A percentile compares a stretch with the other conserved stretches of the same genome.
Conservation (phyloP, 495 filamentous ascomycete species). For the Daldinia concentrica region DNA sequence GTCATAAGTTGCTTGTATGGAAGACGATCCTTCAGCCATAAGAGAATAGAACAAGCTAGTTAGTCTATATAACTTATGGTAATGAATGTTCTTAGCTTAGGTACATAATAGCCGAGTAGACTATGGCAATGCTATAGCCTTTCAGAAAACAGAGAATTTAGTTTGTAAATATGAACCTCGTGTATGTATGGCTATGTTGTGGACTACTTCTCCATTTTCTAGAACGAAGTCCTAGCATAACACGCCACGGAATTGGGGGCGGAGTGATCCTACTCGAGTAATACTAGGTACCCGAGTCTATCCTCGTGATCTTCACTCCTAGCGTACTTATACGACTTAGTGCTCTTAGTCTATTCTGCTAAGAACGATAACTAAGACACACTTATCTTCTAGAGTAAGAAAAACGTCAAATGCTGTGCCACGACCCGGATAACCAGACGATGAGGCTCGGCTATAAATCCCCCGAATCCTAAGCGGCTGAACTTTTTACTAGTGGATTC, state of each 20-base stretch:
- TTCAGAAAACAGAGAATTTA: background rate
- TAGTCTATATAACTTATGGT: background rate
- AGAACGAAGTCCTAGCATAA: background rate
- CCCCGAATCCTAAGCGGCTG: background rate
- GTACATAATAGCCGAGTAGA: too few species aligned
- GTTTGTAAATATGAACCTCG: background rate
- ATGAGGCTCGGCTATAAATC: background rate
- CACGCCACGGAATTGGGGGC: background rate
- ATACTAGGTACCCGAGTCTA: too few species aligned
- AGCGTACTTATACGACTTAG: background rate
- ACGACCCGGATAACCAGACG: background rate
- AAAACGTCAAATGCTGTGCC: background rate
- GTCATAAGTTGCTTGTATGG: background rate
- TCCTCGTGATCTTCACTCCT: background rate
- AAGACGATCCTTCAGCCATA: background rate
- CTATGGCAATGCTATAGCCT: too few species aligned
- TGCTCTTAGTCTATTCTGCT: background rate
- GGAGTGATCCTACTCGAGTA: background rate
- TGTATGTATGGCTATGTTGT: background rate
- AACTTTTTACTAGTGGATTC: slow-evolving; percentile 3
- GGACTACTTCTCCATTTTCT: background rate
- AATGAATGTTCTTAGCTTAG: background rate
- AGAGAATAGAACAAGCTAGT: background rate
- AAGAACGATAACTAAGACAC: background rate
- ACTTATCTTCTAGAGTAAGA: background rate